Percentiles rank a stretch among this genome's conserved stretches.
Evolutionary conservation across 306 rosid species (phyloP).

Genomic region (Ammopiptanthus mongolicus): DNA sequence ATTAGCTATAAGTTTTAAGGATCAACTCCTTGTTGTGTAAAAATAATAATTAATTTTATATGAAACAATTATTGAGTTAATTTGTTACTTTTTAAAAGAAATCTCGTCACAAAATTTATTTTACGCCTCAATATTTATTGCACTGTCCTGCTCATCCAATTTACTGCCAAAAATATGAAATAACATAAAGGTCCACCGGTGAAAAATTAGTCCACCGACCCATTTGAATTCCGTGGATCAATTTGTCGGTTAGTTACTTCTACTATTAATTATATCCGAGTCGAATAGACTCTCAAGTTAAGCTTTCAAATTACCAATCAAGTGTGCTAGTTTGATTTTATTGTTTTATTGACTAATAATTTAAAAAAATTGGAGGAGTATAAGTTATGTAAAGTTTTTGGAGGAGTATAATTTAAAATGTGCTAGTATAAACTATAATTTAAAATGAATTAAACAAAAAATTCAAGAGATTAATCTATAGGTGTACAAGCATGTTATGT

Average conservation of each 20-base stretch:
- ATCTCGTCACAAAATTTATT: too few species aligned
- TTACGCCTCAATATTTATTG: too few species aligned
- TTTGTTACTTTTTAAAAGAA: too few species aligned
- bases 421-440: background rate
- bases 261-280: background rate
- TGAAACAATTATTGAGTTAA: too few species aligned
- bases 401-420: background rate
- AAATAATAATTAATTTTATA: too few species aligned
- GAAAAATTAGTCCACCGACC: slow-evolving; percentile 10
- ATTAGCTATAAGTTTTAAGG: too few species aligned
- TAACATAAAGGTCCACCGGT: background rate
- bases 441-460: background rate
- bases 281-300: slow-evolving; percentile 4
- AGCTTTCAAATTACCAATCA: slow-evolving; percentile 3
- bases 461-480: too few species aligned
- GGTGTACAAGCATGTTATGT: too few species aligned
- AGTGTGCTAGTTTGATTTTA: background rate
- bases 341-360: background rate
- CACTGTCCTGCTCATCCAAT: background rate
- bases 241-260: slow-evolving; percentile 3
- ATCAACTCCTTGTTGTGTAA: too few species aligned
- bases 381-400: background rate
- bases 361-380: background rate
- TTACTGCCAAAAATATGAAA: background rate
- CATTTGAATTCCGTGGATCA: slow-evolving; percentile 6